A percentile compares a stretch with the other conserved stretches of the same genome.
Conservation (phyloP, 495 filamentous ascomycete species). For the Aspergillus indologenus region DNA sequence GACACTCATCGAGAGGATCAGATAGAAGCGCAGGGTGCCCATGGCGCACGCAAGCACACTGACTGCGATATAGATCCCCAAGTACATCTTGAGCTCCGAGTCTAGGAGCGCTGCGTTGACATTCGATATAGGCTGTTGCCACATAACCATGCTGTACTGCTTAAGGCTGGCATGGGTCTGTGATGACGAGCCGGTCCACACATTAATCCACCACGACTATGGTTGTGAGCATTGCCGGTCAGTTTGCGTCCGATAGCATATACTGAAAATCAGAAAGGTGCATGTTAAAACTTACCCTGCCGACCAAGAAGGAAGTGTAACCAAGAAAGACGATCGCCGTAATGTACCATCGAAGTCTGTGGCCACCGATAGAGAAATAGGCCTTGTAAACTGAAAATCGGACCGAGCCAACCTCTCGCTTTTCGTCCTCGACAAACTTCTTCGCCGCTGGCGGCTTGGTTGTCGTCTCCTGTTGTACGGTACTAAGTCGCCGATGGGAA, state of each 20-base stretch:
- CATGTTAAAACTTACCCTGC: neutral
- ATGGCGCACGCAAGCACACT: neutral
- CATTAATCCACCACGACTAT: neutral
- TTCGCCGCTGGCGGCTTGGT: conserved; percentile 43
- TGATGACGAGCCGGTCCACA: neutral
- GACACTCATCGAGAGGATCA: conserved; percentile 22
- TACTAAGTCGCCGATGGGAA: neutral
- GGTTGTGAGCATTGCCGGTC: too few relatives aligned
- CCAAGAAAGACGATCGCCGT: neutral
- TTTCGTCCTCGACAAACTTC: conserved; percentile 74
- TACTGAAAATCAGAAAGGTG: neutral
- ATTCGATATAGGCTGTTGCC: neutral
- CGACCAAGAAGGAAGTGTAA: neutral
- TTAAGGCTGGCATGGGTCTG: neutral
- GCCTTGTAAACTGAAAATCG: conserved; percentile 57
- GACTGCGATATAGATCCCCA: neutral
- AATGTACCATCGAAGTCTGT: neutral
- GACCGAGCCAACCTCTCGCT: conserved; percentile 62
- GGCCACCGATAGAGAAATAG: conserved; percentile 45
- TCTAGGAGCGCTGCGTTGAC: neutral
- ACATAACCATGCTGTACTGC: neutral
- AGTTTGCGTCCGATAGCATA: too few relatives aligned
- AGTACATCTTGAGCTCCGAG: neutral
- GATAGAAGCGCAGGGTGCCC: neutral
- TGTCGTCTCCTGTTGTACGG: neutral